Percentiles rank a stretch among this genome's conserved stretches.
Conservation (phyloP, 2,329 filamentous ascomycete species). For the Geosmithia morbida region DNA sequence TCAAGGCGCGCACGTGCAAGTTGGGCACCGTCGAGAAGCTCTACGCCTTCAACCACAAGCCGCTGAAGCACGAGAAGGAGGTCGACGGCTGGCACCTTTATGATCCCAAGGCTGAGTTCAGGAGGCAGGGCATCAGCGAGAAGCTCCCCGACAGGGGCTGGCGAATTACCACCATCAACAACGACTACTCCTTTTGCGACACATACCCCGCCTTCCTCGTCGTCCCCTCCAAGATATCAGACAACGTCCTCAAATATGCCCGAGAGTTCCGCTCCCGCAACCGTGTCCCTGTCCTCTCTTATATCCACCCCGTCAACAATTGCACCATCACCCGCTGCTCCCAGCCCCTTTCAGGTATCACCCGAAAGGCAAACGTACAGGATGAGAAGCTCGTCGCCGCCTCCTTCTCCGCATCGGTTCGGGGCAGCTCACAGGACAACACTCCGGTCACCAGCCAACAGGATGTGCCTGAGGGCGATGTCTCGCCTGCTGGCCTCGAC, state of each 20-base stretch:
- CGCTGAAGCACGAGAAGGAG: conserved; percentile 56
- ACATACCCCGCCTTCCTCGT: conserved; percentile 80
- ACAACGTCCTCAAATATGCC: conserved; percentile 91
- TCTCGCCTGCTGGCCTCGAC: conserved; percentile 19
- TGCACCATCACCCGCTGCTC: conserved; percentile 93
- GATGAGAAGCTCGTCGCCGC: conserved; percentile 88
- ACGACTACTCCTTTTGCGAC: conserved; percentile 78
- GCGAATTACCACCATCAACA: conserved; percentile 83
- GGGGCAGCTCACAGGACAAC: conserved; percentile 16
- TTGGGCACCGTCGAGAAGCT: conserved; percentile 75
- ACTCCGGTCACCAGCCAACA: conserved; percentile 30
- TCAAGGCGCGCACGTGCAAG: conserved; percentile 68
- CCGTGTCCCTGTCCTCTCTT: conserved; percentile 79
- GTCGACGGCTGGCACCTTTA: conserved; percentile 76
- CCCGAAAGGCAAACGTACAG: conserved; percentile 81
- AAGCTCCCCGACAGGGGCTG: conserved; percentile 69
- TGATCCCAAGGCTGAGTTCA: conserved; percentile 73
- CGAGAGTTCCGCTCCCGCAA: conserved; percentile 76
- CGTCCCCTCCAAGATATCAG: conserved; percentile 83
- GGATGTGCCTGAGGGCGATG: conserved; percentile 22
- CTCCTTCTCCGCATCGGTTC: conserved; percentile 51
- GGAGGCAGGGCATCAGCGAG: conserved; percentile 71
- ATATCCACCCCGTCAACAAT: conserved; percentile 93
- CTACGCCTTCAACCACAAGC: conserved; percentile 77
- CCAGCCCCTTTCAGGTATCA: conserved; percentile 77